phyloP scores from a whole-genome alignment of 2,329 filamentous ascomycete genomes.

The Mycocentrospora acerina region DNA sequence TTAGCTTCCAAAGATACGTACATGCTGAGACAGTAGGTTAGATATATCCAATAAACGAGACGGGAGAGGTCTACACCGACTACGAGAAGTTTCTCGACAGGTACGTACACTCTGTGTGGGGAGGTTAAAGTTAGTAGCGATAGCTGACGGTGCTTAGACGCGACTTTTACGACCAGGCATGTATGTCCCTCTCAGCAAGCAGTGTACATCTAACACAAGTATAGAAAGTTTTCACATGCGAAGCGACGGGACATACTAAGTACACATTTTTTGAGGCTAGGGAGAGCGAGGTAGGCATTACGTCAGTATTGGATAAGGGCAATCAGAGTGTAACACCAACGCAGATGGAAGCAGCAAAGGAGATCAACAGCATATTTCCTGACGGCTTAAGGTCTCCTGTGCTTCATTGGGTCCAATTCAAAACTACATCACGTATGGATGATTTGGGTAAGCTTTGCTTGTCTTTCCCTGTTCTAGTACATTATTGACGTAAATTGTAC shows the following conservation, averaged over 20 bases:
- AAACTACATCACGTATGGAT: slow-evolving; percentile 81
- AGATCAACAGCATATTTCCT: slow-evolving; percentile 89
- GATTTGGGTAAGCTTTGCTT: slow-evolving; percentile 59
- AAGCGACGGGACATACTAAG: slow-evolving; percentile 90
- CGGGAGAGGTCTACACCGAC: slow-evolving; percentile 82
- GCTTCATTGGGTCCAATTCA: slow-evolving; percentile 85
- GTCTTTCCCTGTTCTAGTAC: slow-evolving; percentile 35
- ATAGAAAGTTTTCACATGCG: slow-evolving; percentile 87
- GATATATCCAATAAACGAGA: slow-evolving; percentile 91
- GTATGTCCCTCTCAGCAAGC: slow-evolving; percentile 22
- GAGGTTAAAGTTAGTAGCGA: slow-evolving; percentile 19
- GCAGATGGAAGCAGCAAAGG: slow-evolving; percentile 67
- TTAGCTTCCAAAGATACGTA: slow-evolving; percentile 9
- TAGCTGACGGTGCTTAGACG: slow-evolving; percentile 57
- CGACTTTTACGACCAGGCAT: slow-evolving; percentile 91
- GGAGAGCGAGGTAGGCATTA: slow-evolving; percentile 75
- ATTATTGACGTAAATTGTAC: slow-evolving; percentile 17
- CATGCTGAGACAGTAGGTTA: slow-evolving; percentile 46
- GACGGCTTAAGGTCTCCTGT: slow-evolving; percentile 89
- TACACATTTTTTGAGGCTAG: slow-evolving; percentile 91
- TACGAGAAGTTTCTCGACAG: slow-evolving; percentile 87
- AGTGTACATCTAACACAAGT: slow-evolving; percentile 22
- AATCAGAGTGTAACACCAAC: slow-evolving; percentile 32
- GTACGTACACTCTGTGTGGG: slow-evolving; percentile 53
- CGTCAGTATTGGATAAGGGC: slow-evolving; percentile 23